A percentile compares a stretch with the other conserved stretches of the same genome.
These are phyloP conservation scores for Xylaria sp. DNA, from an alignment of 495 filamentous ascomycete species.

Conservation along the genomic window DNA sequence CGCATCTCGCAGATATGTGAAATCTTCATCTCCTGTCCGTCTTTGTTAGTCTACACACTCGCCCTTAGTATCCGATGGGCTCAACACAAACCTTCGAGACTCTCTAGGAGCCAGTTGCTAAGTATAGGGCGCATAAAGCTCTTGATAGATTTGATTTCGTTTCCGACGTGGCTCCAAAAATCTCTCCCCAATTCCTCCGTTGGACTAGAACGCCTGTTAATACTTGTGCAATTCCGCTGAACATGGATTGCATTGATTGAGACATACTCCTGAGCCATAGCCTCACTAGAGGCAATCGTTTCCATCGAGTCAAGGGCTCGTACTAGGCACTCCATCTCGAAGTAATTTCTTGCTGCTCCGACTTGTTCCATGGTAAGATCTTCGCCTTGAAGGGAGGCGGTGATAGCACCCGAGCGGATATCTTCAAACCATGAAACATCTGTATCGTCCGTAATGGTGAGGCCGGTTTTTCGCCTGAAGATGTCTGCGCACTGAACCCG, in stretches of 20 bases:
- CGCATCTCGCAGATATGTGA: constrained; percentile 65
- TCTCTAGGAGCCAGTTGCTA: constrained; percentile 51
- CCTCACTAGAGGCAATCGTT: constrained; percentile 53
- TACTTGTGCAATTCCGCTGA: neutral
- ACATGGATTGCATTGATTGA: neutral
- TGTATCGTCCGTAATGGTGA: constrained; percentile 39
- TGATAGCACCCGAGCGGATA: constrained; percentile 43
- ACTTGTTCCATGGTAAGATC: constrained; percentile 45
- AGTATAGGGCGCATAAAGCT: constrained; percentile 53
- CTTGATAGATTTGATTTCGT: constrained; percentile 50
- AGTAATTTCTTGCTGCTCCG: constrained; percentile 66
- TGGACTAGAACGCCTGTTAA: constrained; percentile 34
- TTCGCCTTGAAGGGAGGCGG: constrained; percentile 45
- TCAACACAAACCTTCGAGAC: constrained; percentile 42
- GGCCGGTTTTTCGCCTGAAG: constrained; percentile 48
- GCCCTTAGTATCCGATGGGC: neutral
- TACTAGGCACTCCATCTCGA: constrained; percentile 75
- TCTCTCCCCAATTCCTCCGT: constrained; percentile 45
- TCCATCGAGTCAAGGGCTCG: constrained; percentile 71
- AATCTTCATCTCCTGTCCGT: constrained; percentile 48
- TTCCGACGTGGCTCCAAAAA: constrained; percentile 50
- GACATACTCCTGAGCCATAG: constrained; percentile 52
- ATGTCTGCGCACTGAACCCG: constrained; percentile 53
- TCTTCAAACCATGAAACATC: constrained; percentile 53
- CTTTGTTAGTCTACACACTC: constrained; percentile 6